These are phyloP conservation scores for Coccinonectria pachysandricola DNA, from an alignment of 2,329 filamentous ascomycete genomes.

Conservation along the genomic window DNA sequence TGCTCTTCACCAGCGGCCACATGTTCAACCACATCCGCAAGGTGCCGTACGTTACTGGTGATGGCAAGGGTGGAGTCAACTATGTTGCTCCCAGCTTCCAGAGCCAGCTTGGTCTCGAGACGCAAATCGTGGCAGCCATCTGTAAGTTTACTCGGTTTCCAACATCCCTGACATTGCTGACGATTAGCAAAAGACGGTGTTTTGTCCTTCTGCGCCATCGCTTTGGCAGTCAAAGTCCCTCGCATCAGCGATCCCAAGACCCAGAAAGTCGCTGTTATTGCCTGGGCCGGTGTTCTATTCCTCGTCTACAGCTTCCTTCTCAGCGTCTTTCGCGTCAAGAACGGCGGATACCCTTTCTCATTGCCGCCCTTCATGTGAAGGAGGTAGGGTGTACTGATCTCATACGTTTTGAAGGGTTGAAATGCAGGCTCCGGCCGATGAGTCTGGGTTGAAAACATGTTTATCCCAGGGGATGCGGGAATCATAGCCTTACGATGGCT, in stretches of 20 bases:
- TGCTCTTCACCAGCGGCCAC: slow-evolving; percentile 90
- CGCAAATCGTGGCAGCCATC: slow-evolving; percentile 85
- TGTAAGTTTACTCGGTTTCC: no score
- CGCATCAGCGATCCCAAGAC: slow-evolving; percentile 65
- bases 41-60: slow-evolving; percentile 80
- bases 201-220: slow-evolving; percentile 81
- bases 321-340: slow-evolving; percentile 90
- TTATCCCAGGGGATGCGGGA: no score
- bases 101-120: slow-evolving; percentile 88
- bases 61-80: slow-evolving; percentile 74
- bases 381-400: no score
- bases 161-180: no score
- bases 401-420: no score
- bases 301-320: slow-evolving; percentile 88
- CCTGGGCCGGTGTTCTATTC: slow-evolving; percentile 69
- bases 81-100: slow-evolving; percentile 92
- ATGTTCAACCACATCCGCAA: slow-evolving; percentile 99
- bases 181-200: slow-evolving; percentile 39
- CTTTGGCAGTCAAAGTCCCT: slow-evolving; percentile 87
- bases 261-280: slow-evolving; percentile 72
- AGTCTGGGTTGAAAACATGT: no score
- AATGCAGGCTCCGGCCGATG: no score
- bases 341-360: slow-evolving; percentile 86
- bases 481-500: no score
- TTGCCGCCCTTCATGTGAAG: slow-evolving; percentile 72